Conservation (phyloP, 129 eudicot species). For the Helianthus tuberosus region DNA sequence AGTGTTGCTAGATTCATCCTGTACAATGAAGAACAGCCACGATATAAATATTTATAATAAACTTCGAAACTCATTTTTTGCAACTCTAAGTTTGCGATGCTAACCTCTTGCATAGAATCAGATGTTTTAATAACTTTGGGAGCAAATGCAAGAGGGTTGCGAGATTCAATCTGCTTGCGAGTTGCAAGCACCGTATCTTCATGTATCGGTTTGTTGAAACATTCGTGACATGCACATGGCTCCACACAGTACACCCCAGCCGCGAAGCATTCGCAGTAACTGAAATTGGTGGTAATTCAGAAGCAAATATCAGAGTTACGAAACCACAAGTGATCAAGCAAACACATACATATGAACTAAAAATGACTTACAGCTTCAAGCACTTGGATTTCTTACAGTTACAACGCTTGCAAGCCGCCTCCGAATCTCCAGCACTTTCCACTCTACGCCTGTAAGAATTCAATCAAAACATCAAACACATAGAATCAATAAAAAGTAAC, state of each 20-base stretch:
- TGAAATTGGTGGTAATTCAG: slow-evolving; percentile 38
- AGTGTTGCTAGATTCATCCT: slow-evolving; percentile 87
- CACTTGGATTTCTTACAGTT: slow-evolving; percentile 98
- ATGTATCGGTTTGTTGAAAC: slow-evolving; percentile 94
- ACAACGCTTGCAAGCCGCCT: slow-evolving; percentile 85
- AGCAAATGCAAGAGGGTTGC: slow-evolving; percentile 99
- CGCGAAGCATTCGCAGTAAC: slow-evolving; percentile 99
- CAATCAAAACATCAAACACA: slow-evolving; percentile 12
- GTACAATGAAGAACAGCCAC: slow-evolving; percentile 21
- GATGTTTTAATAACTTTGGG: slow-evolving; percentile 94
- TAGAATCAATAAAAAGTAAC: not conserved
- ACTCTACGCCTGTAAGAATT: slow-evolving; percentile 62
- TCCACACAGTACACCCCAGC: slow-evolving; percentile 99
- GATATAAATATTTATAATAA: not conserved
- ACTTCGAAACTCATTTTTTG: not conserved
- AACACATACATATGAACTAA: slow-evolving; percentile 3
- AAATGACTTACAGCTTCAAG: slow-evolving; percentile 86
- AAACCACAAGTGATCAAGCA: not conserved
- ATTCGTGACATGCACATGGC: slow-evolving; percentile 93
- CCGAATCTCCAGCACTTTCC: slow-evolving; percentile 64
- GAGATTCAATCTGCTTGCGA: slow-evolving; percentile 94
- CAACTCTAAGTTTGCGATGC: slow-evolving; percentile 37
- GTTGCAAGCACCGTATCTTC: slow-evolving; percentile 92
- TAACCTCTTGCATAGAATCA: slow-evolving; percentile 58
- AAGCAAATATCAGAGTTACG: slow-evolving; percentile 18